A percentile compares a stretch with the other conserved stretches of the same genome.
Conservation (phyloP, 495 filamentous ascomycete genomes). For the Xylaria intraflava region DNA sequence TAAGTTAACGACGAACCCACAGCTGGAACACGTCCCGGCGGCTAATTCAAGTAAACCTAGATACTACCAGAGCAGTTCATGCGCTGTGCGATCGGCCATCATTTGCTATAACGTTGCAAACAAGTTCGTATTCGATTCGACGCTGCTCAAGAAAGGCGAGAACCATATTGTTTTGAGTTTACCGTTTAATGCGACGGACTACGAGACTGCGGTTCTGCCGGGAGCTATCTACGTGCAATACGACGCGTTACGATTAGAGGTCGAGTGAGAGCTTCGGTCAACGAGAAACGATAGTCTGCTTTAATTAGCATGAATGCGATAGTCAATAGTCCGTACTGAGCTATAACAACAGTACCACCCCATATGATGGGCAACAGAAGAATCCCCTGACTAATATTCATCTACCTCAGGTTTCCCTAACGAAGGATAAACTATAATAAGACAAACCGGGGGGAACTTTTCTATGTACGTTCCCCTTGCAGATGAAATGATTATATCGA, state of each 20-base stretch:
- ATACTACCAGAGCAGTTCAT: conserved; percentile 41
- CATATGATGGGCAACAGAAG: too few relatives aligned
- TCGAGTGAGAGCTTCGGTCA: conserved; percentile 14
- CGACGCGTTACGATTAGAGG: conserved; percentile 49
- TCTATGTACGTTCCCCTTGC: too few relatives aligned
- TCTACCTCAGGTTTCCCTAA: too few relatives aligned
- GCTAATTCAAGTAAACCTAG: conserved; percentile 8
- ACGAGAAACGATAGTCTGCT: too few relatives aligned
- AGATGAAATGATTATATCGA: too few relatives aligned
- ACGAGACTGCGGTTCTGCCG: conserved; percentile 48
- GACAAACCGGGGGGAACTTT: too few relatives aligned
- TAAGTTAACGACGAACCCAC: conserved; percentile 15
- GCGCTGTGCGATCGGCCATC: conserved; percentile 47
- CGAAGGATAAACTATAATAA: too few relatives aligned
- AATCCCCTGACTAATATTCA: too few relatives aligned
- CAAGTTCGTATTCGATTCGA: conserved; percentile 43
- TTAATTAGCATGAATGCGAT: too few relatives aligned
- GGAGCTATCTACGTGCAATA: conserved; percentile 51
- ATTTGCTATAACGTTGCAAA: conserved; percentile 51
- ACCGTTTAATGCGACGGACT: conserved; percentile 47
- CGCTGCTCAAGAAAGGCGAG: conserved; percentile 36
- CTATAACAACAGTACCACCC: too few relatives aligned
- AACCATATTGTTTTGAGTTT: conserved; percentile 47
- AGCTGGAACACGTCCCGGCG: background rate
- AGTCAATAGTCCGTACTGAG: too few relatives aligned